Percentiles rank a stretch among this genome's conserved stretches.
These are phyloP conservation scores for Ceratocystis papillata DNA, from an alignment of 2,329 filamentous ascomycete species.

Conservation along the genomic window DNA sequence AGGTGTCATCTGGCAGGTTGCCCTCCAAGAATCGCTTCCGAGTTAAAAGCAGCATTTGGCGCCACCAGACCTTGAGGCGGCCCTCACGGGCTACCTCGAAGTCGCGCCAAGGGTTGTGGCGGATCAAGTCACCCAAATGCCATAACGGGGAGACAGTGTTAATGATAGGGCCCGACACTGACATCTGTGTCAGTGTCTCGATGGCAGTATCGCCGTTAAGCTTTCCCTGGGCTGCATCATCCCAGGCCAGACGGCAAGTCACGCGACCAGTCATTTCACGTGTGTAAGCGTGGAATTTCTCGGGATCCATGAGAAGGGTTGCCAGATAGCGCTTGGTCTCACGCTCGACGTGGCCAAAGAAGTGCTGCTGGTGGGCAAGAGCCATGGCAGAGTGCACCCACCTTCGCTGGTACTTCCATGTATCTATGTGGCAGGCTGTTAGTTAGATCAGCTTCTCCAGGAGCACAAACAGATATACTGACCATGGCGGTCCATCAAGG, in stretches of 20 bases:
- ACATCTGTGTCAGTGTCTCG: conserved; percentile 41
- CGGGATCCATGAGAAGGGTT: conserved; percentile 39
- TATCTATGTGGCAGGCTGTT: conserved; percentile 30
- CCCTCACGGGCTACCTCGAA: conserved; percentile 38
- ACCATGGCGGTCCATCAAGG: conserved; percentile 43
- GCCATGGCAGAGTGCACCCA: conserved; percentile 43
- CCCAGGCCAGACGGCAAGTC: conserved; percentile 42
- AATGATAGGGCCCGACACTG: conserved; percentile 41
- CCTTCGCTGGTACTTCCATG: conserved; percentile 41
- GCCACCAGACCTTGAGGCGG: conserved; percentile 39
- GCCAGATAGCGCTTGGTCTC: conserved; percentile 39
- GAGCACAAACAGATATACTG: conserved; percentile 25
- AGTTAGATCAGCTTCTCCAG: neutral
- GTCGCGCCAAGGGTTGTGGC: conserved; percentile 39
- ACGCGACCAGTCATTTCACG: conserved; percentile 42
- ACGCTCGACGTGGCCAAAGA: conserved; percentile 40
- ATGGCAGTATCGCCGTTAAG: conserved; percentile 39
- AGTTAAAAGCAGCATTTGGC: conserved; percentile 34
- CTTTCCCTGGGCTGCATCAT: conserved; percentile 39
- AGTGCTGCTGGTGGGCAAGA: conserved; percentile 34
- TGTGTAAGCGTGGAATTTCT: conserved; percentile 37
- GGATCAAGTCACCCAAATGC: conserved; percentile 34
- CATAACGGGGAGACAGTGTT: conserved; percentile 42
- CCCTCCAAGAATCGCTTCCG: conserved; percentile 35
- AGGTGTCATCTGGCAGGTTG: conserved; percentile 38